phyloP scores from a whole-genome alignment of 371 early-diverging fungal genomes.

The Phascolomyces articulosus region DNA sequence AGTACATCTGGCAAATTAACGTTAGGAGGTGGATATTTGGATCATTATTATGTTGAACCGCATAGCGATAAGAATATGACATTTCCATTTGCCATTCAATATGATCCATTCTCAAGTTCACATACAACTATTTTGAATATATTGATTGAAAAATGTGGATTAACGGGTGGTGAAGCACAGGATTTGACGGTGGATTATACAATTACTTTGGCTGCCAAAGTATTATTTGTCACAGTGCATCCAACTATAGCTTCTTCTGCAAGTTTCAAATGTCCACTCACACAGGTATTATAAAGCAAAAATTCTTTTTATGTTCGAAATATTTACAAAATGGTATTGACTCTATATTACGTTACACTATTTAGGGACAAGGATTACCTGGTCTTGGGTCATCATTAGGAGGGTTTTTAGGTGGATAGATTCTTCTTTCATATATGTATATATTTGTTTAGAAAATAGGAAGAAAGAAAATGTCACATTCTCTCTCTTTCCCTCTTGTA shows the following conservation, averaged over 20 bases:
- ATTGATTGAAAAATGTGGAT: slow-evolving; percentile 39
- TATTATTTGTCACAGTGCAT: slow-evolving; percentile 42
- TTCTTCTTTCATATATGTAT: too few relatives aligned
- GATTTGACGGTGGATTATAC: slow-evolving; percentile 43
- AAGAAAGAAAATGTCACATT: too few relatives aligned
- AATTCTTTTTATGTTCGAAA: too few relatives aligned
- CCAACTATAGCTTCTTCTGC: slow-evolving; percentile 31
- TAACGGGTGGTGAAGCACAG: slow-evolving; percentile 14
- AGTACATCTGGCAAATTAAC: slow-evolving; percentile 18
- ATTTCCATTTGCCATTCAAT: slow-evolving; percentile 42
- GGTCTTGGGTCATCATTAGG: background rate
- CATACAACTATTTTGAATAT: slow-evolving; percentile 33
- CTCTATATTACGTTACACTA: too few relatives aligned
- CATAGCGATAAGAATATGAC: slow-evolving; percentile 31
- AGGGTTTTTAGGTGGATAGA: background rate
- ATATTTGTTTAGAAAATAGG: too few relatives aligned
- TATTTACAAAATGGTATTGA: too few relatives aligned
- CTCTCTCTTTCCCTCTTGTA: too few relatives aligned
- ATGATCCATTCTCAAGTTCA: slow-evolving; percentile 23
- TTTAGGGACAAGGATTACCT: too few relatives aligned
- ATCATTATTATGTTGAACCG: slow-evolving; percentile 29
- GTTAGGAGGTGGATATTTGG: slow-evolving; percentile 43
- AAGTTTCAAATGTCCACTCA: slow-evolving; percentile 30
- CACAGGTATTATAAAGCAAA: slow-evolving; percentile 8
- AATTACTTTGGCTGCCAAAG: slow-evolving; percentile 39